Evolutionary conservation across 2,329 filamentous ascomycete species (phyloP).

Genomic region (Exutisphaerella laricina): DNA sequence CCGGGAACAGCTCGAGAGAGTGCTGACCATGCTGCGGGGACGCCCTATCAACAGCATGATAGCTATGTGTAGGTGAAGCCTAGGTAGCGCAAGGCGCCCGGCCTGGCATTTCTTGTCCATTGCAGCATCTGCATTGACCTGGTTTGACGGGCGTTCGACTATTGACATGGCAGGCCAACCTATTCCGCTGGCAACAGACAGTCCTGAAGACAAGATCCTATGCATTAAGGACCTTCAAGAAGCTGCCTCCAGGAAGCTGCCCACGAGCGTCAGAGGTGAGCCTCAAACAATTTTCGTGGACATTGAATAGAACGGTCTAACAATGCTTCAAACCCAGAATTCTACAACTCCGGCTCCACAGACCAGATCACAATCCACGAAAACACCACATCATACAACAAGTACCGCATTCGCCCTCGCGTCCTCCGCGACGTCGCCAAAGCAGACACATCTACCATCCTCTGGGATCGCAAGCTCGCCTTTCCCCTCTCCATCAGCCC

Average conservation of each 20-base stretch:
- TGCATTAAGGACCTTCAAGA: constrained; percentile 22
- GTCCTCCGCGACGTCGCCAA: constrained; percentile 36
- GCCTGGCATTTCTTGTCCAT: too few relatives aligned
- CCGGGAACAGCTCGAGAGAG: too few relatives aligned
- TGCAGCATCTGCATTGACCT: too few relatives aligned
- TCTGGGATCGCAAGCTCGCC: constrained; percentile 40
- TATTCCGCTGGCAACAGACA: constrained; percentile 13
- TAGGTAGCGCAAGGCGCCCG: too few relatives aligned
- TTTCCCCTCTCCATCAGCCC: constrained; percentile 51
- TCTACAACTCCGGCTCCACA: constrained; percentile 55
- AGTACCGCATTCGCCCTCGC: constrained; percentile 35
- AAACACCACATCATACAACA: constrained; percentile 48
- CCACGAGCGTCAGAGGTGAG: constrained; percentile 13
- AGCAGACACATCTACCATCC: constrained; percentile 37
- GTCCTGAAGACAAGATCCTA: constrained; percentile 17
- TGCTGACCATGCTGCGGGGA: too few relatives aligned
- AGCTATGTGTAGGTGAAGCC: too few relatives aligned
- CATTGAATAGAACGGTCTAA: neutral
- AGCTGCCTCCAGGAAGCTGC: constrained; percentile 19
- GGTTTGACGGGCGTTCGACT: too few relatives aligned
- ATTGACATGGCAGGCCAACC: constrained; percentile 19
- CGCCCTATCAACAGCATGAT: too few relatives aligned
- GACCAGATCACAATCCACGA: constrained; percentile 50
- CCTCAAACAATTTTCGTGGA: neutral
- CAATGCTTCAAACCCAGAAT: constrained; percentile 36